Conservation (phyloP, 495 filamentous ascomycete genomes). For the Letharia columbiana region DNA sequence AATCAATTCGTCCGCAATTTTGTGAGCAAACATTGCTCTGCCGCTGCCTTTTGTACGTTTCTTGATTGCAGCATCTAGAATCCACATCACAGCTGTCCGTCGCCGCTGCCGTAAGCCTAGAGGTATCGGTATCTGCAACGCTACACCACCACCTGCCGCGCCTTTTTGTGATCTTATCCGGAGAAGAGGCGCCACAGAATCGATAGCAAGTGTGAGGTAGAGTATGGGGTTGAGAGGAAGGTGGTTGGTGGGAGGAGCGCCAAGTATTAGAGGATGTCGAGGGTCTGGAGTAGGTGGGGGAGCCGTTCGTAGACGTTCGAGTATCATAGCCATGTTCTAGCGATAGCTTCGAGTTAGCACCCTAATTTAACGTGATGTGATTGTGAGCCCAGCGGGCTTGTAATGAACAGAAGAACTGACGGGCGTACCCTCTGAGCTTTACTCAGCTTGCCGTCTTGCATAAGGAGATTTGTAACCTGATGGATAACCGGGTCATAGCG, state of each 20-base stretch:
- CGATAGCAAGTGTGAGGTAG: conserved; percentile 81
- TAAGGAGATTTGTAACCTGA: conserved; percentile 83
- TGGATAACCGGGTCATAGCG: conserved; percentile 74
- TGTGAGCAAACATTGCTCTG: conserved; percentile 51
- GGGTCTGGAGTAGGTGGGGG: conserved; percentile 65
- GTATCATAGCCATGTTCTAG: conserved; percentile 76
- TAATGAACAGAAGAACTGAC: conserved; percentile 22
- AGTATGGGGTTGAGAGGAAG: conserved; percentile 69
- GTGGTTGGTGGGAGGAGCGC: conserved; percentile 59
- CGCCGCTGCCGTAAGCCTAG: conserved; percentile 65
- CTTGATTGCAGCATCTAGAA: conserved; percentile 70
- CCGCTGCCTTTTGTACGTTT: conserved; percentile 56
- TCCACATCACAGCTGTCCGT: conserved; percentile 73
- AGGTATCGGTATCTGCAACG: conserved; percentile 75
- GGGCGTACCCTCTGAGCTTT: conserved; percentile 67
- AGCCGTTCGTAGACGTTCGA: conserved; percentile 78
- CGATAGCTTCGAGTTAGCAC: conserved; percentile 12
- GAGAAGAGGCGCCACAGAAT: conserved; percentile 88
- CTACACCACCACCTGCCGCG: conserved; percentile 73
- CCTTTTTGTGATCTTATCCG: conserved; percentile 67
- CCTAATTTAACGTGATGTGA: neutral
- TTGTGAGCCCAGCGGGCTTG: neutral
- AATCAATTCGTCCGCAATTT: conserved; percentile 81
- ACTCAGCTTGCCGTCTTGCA: conserved; percentile 79
- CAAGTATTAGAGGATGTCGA: conserved; percentile 59